A percentile compares a stretch with the other conserved stretches of the same genome.
Evolutionary conservation across 2,329 filamentous ascomycete species (phyloP).

Genomic region (Trichoderma breve): DNA sequence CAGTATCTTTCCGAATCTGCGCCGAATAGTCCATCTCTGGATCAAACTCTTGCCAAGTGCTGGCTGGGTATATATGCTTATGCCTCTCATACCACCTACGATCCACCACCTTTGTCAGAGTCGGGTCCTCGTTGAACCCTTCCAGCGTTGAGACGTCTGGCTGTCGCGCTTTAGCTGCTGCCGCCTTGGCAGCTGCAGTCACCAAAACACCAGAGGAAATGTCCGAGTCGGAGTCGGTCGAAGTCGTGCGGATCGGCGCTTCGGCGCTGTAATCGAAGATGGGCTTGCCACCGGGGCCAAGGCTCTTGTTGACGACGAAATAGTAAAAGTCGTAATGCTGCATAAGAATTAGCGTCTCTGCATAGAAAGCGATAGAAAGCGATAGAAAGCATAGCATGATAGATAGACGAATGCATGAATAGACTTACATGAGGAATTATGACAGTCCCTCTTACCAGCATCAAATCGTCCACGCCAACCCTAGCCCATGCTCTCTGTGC

Average conservation of each 20-base stretch:
- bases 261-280: constrained; percentile 74
- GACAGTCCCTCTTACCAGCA: constrained; percentile 85
- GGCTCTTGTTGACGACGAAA: constrained; percentile 85
- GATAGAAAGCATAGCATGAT: not conserved
- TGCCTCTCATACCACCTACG: constrained; percentile 95
- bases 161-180: constrained; percentile 38
- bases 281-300: constrained; percentile 66
- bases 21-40: constrained; percentile 80
- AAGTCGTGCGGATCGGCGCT: constrained; percentile 37
- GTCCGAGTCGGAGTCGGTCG: constrained; percentile 23
- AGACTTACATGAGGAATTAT: constrained; percentile 87
- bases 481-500: constrained; percentile 81
- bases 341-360: constrained; percentile 10
- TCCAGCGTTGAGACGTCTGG: constrained; percentile 61
- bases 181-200: constrained; percentile 36
- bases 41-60: constrained; percentile 93
- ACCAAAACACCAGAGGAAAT: constrained; percentile 27
- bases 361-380: not conserved
- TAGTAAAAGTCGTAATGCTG: constrained; percentile 98
- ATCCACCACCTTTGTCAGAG: constrained; percentile 89
- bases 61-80: constrained; percentile 97
- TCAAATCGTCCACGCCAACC: constrained; percentile 90
- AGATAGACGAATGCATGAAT: constrained; percentile 11
- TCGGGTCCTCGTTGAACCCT: constrained; percentile 74
- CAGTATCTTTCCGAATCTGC: constrained; percentile 75